Evolutionary conservation across 371 early-diverging fungal species (phyloP).

Genomic region (Funneliformis caledonium): DNA sequence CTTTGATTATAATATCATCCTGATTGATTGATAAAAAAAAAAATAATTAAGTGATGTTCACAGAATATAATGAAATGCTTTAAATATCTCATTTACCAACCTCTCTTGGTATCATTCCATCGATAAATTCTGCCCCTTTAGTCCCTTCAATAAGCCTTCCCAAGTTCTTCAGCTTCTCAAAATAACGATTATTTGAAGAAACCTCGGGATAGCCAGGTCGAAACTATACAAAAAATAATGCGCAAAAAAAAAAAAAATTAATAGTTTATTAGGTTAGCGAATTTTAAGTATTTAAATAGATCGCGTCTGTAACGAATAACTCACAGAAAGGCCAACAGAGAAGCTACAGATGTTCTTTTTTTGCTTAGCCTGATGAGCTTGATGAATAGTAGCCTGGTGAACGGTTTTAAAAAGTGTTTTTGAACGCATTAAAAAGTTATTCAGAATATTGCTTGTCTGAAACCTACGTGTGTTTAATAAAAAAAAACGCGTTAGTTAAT

Average conservation of each 20-base stretch:
- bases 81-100: background rate
- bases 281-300: background rate
- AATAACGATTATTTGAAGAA: constrained; percentile 27
- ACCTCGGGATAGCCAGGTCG: constrained; percentile 38
- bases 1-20: constrained; percentile 38
- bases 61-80: background rate
- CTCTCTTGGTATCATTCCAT: constrained; percentile 37
- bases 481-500: background rate
- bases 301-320: background rate
- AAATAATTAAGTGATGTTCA: background rate
- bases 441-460: constrained; percentile 24
- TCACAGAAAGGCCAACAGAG: constrained; percentile 36
- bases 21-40: background rate
- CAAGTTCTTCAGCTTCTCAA: background rate
- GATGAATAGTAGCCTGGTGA: too few relatives aligned
- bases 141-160: constrained; percentile 37
- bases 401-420: constrained; percentile 24
- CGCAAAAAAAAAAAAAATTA: background rate
- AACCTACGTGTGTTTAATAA: constrained; percentile 9
- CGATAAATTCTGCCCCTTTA: constrained; percentile 39
- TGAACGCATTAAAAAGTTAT: constrained; percentile 26
- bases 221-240: constrained; percentile 23
- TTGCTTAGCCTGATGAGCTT: constrained; percentile 25
- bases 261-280: background rate
- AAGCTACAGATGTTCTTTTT: constrained; percentile 24